Conservation (phyloP, 805 yeast genomes). For the Wickerhamomyces canadensis region DNA sequence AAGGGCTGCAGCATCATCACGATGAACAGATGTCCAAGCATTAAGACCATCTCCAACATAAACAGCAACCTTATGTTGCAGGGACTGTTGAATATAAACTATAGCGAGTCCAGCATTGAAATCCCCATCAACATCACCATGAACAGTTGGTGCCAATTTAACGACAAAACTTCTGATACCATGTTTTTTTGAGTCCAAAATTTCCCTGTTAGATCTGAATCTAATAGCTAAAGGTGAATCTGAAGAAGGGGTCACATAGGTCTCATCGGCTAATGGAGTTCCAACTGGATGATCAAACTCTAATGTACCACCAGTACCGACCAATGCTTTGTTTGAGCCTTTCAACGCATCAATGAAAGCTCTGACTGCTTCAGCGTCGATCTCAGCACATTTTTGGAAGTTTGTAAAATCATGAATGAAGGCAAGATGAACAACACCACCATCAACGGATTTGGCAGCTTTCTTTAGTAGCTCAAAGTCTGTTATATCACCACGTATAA, state of each 20-base stretch:
- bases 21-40: conserved; percentile 29
- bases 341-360: conserved; percentile 16
- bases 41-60: conserved; percentile 32
- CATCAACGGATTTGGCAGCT: conserved; percentile 29
- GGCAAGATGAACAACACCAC: conserved; percentile 32
- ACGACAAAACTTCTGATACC: conserved; percentile 23
- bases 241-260: conserved; percentile 1
- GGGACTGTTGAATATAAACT: conserved; percentile 22
- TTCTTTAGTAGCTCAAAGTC: conserved; percentile 24
- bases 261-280: background rate
- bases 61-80: conserved; percentile 26
- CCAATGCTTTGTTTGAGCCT: conserved; percentile 25
- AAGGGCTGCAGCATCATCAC: conserved; percentile 29
- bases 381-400: conserved; percentile 11
- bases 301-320: conserved; percentile 18
- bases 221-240: conserved; percentile 6
- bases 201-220: no score
- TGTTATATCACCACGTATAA: conserved; percentile 26
- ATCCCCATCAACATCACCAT: conserved; percentile 27
- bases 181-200: conserved; percentile 6
- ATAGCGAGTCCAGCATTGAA: no score
- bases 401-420: conserved; percentile 28
- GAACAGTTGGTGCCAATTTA: conserved; percentile 32
- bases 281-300: conserved; percentile 4
- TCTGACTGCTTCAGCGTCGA: conserved; percentile 26